Evolutionary conservation across 345 rosid genomes (phyloP).

Genomic region (Brassica incana): DNA sequence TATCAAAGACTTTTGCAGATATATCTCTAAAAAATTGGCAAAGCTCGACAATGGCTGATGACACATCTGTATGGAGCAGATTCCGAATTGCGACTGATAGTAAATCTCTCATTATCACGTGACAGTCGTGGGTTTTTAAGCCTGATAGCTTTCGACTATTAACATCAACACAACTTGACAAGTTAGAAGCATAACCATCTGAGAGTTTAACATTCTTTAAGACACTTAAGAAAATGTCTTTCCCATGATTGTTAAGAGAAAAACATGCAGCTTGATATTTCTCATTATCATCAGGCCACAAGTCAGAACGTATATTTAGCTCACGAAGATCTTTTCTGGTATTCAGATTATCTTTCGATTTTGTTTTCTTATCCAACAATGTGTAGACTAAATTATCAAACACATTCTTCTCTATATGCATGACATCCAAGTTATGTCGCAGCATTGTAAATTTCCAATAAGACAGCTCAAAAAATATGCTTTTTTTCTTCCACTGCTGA

Average conservation of each 20-base stretch:
- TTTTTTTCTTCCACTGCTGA: no score
- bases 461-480: no score
- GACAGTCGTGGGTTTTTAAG: slow-evolving; percentile 2
- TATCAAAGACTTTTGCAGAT: neutral
- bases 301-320: neutral
- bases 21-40: neutral
- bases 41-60: neutral
- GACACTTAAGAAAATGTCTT: neutral
- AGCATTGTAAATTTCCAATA: neutral
- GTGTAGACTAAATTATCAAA: neutral
- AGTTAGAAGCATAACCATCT: neutral
- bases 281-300: neutral
- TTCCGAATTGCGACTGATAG: neutral
- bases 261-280: neutral
- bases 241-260: neutral
- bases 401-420: slow-evolving; percentile 12
- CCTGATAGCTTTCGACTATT: neutral
- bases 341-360: neutral
- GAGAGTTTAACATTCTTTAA: neutral
- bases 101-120: slow-evolving; percentile 4
- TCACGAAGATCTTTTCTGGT: neutral
- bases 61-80: neutral
- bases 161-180: slow-evolving; percentile 1
- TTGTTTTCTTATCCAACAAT: neutral
- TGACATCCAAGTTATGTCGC: neutral